These are phyloP conservation scores for Candida sanyaensis DNA, from an alignment of 1,139 yeast species.

Conservation along the genomic window DNA sequence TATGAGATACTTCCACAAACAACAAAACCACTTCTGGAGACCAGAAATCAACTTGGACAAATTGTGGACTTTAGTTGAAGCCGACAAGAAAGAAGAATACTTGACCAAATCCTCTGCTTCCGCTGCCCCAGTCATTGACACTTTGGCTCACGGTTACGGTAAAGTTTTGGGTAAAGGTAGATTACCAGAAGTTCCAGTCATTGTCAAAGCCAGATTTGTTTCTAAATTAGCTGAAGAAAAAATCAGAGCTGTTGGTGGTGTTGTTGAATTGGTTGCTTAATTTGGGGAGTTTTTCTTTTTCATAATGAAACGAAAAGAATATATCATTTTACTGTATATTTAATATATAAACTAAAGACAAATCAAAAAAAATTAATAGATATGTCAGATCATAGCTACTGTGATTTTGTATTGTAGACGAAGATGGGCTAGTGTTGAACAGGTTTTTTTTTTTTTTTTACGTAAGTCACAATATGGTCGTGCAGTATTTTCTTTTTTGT, in stretches of 20 bases:
- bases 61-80: slow-evolving; percentile 96
- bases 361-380: not conserved
- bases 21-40: slow-evolving; percentile 94
- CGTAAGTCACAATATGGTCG: not conserved
- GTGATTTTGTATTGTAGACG: too few relatives aligned
- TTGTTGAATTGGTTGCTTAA: slow-evolving; percentile 98
- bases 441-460: too few relatives aligned
- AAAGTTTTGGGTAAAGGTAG: slow-evolving; percentile 99
- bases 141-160: slow-evolving; percentile 99
- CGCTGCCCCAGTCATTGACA: slow-evolving; percentile 98
- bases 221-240: slow-evolving; percentile 99
- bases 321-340: slow-evolving; percentile 13
- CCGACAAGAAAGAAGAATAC: slow-evolving; percentile 94
- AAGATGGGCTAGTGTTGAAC: too few relatives aligned
- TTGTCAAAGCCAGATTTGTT: slow-evolving; percentile 99
- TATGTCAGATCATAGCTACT: not conserved
- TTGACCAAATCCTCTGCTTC: slow-evolving; percentile 80
- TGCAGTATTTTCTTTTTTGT: not conserved
- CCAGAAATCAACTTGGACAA: slow-evolving; percentile 98
- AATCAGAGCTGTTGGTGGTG: slow-evolving; percentile 99
- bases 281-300: slow-evolving; percentile 6
- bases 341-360: slow-evolving; percentile 15
- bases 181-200: slow-evolving; percentile 97
- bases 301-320: slow-evolving; percentile 1
- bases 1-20: slow-evolving; percentile 99